These are phyloP conservation scores for Trifolium fragiferum DNA, from an alignment of 306 rosid species.

Conservation along the genomic window DNA sequence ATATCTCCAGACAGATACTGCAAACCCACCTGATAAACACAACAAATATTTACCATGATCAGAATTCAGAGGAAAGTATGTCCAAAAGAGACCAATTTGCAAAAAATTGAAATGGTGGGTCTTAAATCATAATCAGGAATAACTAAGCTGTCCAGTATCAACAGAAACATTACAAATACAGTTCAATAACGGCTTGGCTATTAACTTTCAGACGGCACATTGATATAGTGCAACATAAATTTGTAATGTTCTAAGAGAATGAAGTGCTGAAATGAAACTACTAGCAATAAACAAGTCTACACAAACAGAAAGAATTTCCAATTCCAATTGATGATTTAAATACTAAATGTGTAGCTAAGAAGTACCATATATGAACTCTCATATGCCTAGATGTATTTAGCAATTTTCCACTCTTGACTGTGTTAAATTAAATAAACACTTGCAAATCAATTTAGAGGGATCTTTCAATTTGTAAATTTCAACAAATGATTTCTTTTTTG, in stretches of 20 bases:
- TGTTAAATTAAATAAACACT: slow-evolving; percentile 16
- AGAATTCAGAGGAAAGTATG: slow-evolving; percentile 25
- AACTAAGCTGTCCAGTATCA: slow-evolving; percentile 11
- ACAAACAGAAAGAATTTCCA: slow-evolving; percentile 30
- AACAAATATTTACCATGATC: slow-evolving; percentile 23
- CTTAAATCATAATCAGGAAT: background rate
- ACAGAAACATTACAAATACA: background rate
- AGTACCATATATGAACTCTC: slow-evolving; percentile 19
- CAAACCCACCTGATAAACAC: slow-evolving; percentile 51
- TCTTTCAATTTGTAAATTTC: slow-evolving; percentile 15
- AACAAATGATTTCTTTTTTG: background rate
- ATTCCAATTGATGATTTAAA: background rate
- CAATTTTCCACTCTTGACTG: slow-evolving; percentile 8
- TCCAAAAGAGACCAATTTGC: slow-evolving; percentile 5
- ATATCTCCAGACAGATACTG: slow-evolving; percentile 50
- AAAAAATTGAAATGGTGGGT: slow-evolving; percentile 22
- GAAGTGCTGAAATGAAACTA: slow-evolving; percentile 26
- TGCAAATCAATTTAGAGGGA: slow-evolving; percentile 9
- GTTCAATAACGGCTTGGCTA: background rate
- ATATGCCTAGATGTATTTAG: slow-evolving; percentile 9
- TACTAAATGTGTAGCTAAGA: background rate
- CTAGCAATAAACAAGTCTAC: slow-evolving; percentile 1
- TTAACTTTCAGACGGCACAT: background rate
- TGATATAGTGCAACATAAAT: background rate
- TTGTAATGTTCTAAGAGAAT: slow-evolving; percentile 13